Conservation (phyloP, 1,284 basidiomycete species). For the Chalciporus sp. region DNA sequence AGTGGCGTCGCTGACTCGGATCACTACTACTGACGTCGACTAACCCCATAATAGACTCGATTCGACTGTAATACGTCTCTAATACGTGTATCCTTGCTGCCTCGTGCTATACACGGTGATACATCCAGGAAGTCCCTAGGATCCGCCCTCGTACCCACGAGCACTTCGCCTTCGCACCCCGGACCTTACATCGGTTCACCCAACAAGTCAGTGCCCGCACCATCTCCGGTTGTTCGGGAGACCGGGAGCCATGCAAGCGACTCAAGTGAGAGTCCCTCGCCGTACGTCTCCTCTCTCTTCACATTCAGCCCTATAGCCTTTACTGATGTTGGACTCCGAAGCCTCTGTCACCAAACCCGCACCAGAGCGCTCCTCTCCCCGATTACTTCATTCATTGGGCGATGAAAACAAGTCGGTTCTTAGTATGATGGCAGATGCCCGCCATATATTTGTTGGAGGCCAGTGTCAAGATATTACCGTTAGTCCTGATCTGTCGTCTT, state of each 20-base stretch:
- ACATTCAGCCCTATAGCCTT: background rate
- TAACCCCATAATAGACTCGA: too few species aligned
- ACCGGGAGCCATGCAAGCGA: constrained; percentile 4
- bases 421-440: constrained; percentile 71
- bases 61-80: background rate
- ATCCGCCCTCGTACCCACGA: too few species aligned
- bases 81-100: background rate
- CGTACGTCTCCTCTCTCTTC: constrained; percentile 22
- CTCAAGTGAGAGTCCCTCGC: constrained; percentile 23
- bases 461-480: constrained; percentile 71
- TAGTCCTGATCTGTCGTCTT: background rate
- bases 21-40: too few species aligned
- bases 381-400: constrained; percentile 69
- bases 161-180: too few species aligned
- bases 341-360: constrained; percentile 62
- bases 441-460: constrained; percentile 82
- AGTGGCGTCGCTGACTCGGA: too few species aligned
- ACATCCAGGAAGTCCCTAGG: too few species aligned
- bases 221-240: constrained; percentile 6
- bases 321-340: constrained; percentile 31
- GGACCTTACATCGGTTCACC: background rate
- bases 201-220: background rate
- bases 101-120: background rate
- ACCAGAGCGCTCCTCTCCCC: constrained; percentile 42
- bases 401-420: constrained; percentile 73